Evolutionary conservation across 2,329 filamentous ascomycete genomes (phyloP), one percentile per base, ranked within the genome.

Genomic region (Dactylellina sp.): DNA sequence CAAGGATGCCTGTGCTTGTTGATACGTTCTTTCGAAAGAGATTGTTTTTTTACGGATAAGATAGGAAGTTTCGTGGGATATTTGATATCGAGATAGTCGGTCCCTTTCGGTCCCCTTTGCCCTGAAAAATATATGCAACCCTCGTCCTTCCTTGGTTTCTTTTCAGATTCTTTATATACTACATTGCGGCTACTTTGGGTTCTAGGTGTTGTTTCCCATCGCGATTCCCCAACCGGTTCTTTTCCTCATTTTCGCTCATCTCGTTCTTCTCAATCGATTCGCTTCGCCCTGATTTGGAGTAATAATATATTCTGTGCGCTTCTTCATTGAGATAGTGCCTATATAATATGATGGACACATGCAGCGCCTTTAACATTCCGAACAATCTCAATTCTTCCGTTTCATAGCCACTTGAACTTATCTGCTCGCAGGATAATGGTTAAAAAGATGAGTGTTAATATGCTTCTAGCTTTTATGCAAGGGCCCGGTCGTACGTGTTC

Each of bases 1-100:
- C 39, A 61, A 56, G 40, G 70, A 74, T 24, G 61, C 53, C 6
- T 74, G 70, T 25, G 70, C 70, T 25, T 74, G 70, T 44, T 74
- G 55, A 61, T 57, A 25, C 24, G 20, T 28, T 14, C 22, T 50
- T 20, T 5, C 11, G 12, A 5, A n/a, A 42, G 12, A 12, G 39
- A 18, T 42, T 3, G 7, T 37, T 18, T 42, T n/a, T 42, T 14
- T 42, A 12, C 14, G 39, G 4, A n/a, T n/a, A 14, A 42, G 16
- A 14, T 4, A 6, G 12, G 39, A n/a, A 32, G 28, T 32, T 32
- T 32, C 28, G 28, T 32, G 28, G 28, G 28, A 32, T 32, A 32
- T 9, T 9, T 32, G 28, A 32, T 32, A 32, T 5, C 28, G 28
- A 32, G 9, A 32, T 32, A 32, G 28, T 32, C 9, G 28, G 28